Evolutionary conservation across 768 basidiomycete genomes (phyloP), one percentile per base, ranked within the genome.

Genomic region (Obba rivulosa): DNA sequence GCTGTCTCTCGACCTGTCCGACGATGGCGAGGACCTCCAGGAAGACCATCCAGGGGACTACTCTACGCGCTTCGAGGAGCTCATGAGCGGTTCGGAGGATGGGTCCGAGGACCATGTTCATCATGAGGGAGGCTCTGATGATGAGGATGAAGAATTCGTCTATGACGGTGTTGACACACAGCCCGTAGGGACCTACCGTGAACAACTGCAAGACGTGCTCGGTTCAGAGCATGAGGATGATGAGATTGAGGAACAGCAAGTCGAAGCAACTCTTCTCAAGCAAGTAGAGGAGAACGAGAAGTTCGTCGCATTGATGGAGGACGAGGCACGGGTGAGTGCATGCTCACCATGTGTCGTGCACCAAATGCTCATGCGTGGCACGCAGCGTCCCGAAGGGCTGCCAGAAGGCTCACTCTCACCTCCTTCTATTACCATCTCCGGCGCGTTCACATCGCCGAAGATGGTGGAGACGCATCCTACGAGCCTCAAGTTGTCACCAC

Each of bases 121-220:
- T 13, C 58, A 59, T 4, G 62, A 58, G 20, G 66, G 63, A 16
- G 70, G 72, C 3, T 73, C 77, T 3, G 73, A 72, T 0, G 80
- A 77, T 9, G 78, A 77, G 7, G 80, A 78, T 10, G 83, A 78
- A 24, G 80, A 68, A 0, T 92, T 92, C 56, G 51, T 90, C 23
- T 93, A 92, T 59, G 72, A 74, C 23, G 90, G 88, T 23, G 69
- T 80, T 18, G 88, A 92, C 57, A 77, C 67, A 13, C 57, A 67
- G 37, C 64, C 72, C 0, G 66, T 73, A 14, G 69, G 71, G 34
- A 77, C 74, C 44, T 93, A 93, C 62, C 70, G 68, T 10, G 79
- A 83, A 50, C 84, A 80, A 56, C 66, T 93, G 43, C 74, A 80
- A 39, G 86, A 89, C 43, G 81, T 87, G 20, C 73, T 92, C 34